These are phyloP conservation scores for Arthrobotrys sinensis DNA, from an alignment of 2,329 filamentous ascomycete genomes.

Conservation along the genomic window DNA sequence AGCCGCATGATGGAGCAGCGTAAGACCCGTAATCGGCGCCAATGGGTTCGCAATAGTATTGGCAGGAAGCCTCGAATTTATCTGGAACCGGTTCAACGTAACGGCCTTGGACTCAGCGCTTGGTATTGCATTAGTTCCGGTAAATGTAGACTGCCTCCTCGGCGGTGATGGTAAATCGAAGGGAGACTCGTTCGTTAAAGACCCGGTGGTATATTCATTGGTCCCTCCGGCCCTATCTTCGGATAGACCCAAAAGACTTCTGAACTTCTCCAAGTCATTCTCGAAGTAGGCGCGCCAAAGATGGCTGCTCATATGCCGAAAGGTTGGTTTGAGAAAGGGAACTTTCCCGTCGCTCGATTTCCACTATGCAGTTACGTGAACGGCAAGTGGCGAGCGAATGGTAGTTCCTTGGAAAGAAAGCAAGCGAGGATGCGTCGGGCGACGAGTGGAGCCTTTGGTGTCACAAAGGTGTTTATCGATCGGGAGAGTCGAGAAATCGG, in stretches of 20 bases:
- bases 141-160: slow-evolving; percentile 62
- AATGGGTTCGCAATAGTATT: slow-evolving; percentile 72
- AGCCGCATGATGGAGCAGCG: slow-evolving; percentile 85
- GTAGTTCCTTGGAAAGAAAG: slow-evolving; percentile 60
- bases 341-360: slow-evolving; percentile 60
- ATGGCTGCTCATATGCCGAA: slow-evolving; percentile 88
- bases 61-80: slow-evolving; percentile 86
- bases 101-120: slow-evolving; percentile 64
- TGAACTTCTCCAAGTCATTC: slow-evolving; percentile 97
- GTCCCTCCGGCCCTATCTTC: slow-evolving; percentile 73
- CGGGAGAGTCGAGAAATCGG: background rate
- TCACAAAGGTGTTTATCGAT: background rate
- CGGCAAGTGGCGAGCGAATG: slow-evolving; percentile 62
- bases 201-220: slow-evolving; percentile 72
- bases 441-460: background rate
- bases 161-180: slow-evolving; percentile 65
- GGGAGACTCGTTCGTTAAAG: slow-evolving; percentile 72
- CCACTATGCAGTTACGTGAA: slow-evolving; percentile 60
- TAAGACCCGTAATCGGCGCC: slow-evolving; percentile 67
- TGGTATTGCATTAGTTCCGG: slow-evolving; percentile 69
- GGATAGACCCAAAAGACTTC: slow-evolving; percentile 77
- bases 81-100: slow-evolving; percentile 75
- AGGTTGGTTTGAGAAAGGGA: slow-evolving; percentile 53
- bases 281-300: slow-evolving; percentile 97
- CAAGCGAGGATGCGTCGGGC: slow-evolving; percentile 8